Percentiles rank a stretch among this genome's conserved stretches.
Conservation (phyloP, 495 filamentous ascomycete species). For the Thermothielavioides terrestris region DNA sequence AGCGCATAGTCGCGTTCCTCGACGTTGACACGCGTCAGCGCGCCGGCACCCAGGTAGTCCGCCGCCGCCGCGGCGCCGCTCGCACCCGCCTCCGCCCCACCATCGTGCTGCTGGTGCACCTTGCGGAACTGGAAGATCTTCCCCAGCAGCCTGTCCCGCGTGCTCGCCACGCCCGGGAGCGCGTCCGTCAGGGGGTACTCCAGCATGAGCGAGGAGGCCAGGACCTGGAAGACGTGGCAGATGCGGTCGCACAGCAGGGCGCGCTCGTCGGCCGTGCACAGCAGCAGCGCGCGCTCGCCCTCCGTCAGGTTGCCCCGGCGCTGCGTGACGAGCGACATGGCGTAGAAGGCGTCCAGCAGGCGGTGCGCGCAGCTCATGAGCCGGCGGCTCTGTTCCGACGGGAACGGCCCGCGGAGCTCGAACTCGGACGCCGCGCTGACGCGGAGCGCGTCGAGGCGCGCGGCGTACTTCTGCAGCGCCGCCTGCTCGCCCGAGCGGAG, state of each 20-base stretch:
- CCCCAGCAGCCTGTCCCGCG: slow-evolving; percentile 75
- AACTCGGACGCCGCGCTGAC: slow-evolving; percentile 71
- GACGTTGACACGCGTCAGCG: slow-evolving; percentile 23
- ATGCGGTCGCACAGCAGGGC: slow-evolving; percentile 73
- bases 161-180: slow-evolving; percentile 70
- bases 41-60: neutral
- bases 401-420: slow-evolving; percentile 77
- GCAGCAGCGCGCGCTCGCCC: slow-evolving; percentile 70
- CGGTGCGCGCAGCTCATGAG: slow-evolving; percentile 70
- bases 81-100: slow-evolving; percentile 6
- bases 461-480: slow-evolving; percentile 48
- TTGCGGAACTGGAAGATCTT: slow-evolving; percentile 81
- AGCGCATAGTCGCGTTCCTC: slow-evolving; percentile 47
- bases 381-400: slow-evolving; percentile 54
- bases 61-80: neutral
- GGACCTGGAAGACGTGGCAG: slow-evolving; percentile 86
- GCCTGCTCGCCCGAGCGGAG: slow-evolving; percentile 78
- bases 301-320: slow-evolving; percentile 68
- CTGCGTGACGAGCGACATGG: slow-evolving; percentile 86
- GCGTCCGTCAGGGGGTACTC: slow-evolving; percentile 87
- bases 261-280: slow-evolving; percentile 72
- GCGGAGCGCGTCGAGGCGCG: slow-evolving; percentile 63
- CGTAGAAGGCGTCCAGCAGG: slow-evolving; percentile 86
- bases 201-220: slow-evolving; percentile 85
- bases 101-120: slow-evolving; percentile 46